A percentile compares a stretch with the other conserved stretches of the same genome.
These are phyloP conservation scores for Narthecium ossifragum DNA, from an alignment of 106 monocot species.

Conservation along the genomic window DNA sequence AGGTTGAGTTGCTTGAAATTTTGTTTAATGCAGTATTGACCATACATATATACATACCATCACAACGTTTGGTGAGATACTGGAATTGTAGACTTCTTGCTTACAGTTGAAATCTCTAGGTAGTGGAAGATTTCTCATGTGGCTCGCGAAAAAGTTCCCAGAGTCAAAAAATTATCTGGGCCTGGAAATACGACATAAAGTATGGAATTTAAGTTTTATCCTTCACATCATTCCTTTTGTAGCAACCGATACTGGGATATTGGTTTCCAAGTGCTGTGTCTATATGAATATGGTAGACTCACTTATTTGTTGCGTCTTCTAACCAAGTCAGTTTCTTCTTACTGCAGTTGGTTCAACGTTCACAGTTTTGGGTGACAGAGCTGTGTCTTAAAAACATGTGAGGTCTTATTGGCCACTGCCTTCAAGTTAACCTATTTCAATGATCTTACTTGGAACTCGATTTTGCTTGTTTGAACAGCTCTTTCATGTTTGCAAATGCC, in stretches of 20 bases:
- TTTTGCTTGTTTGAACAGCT: constrained; percentile 36
- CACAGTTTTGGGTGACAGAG: constrained; percentile 82
- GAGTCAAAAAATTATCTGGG: constrained; percentile 68
- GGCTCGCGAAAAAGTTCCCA: constrained; percentile 75
- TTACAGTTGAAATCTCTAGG: constrained; percentile 23
- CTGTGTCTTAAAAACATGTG: constrained; percentile 71
- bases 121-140: constrained; percentile 91
- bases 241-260: too few relatives aligned
- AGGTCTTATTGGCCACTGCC: constrained; percentile 10
- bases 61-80: too few relatives aligned
- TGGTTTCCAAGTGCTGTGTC: background rate
- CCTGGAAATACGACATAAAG: constrained; percentile 86
- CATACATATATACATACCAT: too few relatives aligned
- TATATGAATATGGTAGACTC: background rate
- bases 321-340: background rate
- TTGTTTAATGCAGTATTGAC: too few relatives aligned
- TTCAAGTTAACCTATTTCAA: too few relatives aligned
- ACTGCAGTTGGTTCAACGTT: constrained; percentile 73
- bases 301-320: background rate
- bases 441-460: background rate
- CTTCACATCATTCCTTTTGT: too few relatives aligned
- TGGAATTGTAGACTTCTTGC: too few relatives aligned
- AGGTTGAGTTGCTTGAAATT: too few relatives aligned
- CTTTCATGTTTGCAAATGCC: constrained; percentile 89
- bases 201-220: too few relatives aligned